phyloP scores from a whole-genome alignment of 495 filamentous ascomycete species.

The Mycothermus thermophilus region DNA sequence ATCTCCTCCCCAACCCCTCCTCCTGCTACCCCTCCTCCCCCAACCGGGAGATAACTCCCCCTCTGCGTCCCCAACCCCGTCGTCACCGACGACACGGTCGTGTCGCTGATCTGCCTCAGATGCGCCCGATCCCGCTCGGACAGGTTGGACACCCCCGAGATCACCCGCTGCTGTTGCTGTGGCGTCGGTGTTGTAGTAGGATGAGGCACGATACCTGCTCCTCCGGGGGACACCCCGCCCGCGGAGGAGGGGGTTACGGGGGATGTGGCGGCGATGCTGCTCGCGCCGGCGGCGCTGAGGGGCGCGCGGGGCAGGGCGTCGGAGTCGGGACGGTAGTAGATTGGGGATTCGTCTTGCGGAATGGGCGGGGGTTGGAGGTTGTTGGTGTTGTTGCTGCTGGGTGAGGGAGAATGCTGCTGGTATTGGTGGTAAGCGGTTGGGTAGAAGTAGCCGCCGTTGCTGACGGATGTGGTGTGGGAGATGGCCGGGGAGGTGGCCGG shows the following conservation, averaged over 20 bases:
- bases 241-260: no score
- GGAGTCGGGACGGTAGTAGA: slow-evolving; percentile 19
- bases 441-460: slow-evolving; percentile 10
- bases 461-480: slow-evolving; percentile 16
- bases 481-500: slow-evolving; percentile 14
- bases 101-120: slow-evolving; percentile 33
- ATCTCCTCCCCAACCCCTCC: slow-evolving; percentile 1
- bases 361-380: slow-evolving; percentile 1
- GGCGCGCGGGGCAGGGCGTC: slow-evolving; percentile 11
- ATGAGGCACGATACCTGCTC: no score
- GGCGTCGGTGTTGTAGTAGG: no score
- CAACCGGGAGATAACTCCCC: background rate
- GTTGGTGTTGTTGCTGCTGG: slow-evolving; percentile 4
- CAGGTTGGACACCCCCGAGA: slow-evolving; percentile 29
- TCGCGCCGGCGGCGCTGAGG: no score
- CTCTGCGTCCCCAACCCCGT: no score
- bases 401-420: slow-evolving; percentile 11
- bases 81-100: slow-evolving; percentile 25
- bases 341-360: slow-evolving; percentile 1
- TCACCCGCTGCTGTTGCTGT: slow-evolving; percentile 16
- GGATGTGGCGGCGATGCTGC: no score
- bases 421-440: slow-evolving; percentile 11
- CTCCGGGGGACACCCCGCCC: no score
- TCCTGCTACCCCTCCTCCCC: background rate
- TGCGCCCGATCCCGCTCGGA: slow-evolving; percentile 30